These are phyloP conservation scores for Tardiomyces digboiensis DNA, from an alignment of 1,139 yeast species.

Conservation along the genomic window DNA sequence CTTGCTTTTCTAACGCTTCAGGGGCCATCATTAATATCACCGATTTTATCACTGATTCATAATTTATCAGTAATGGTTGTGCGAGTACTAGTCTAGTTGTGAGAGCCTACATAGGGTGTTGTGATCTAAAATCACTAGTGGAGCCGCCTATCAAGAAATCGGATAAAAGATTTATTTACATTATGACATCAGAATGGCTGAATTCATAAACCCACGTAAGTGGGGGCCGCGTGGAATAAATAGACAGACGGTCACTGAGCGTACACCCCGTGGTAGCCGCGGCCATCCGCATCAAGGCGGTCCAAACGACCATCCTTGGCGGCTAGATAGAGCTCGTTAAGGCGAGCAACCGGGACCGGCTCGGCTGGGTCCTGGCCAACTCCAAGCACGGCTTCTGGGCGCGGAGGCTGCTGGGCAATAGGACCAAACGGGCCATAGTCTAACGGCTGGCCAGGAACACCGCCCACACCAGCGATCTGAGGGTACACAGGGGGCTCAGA, in stretches of 20 bases:
- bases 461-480: slow-evolving; percentile 17
- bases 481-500: slow-evolving; percentile 29
- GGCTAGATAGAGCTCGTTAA: slow-evolving; percentile 38
- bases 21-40: too few species aligned
- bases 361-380: slow-evolving; percentile 27
- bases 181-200: too few species aligned
- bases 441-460: slow-evolving; percentile 22
- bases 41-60: too few species aligned
- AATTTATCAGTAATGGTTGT: too few species aligned
- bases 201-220: too few species aligned
- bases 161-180: too few species aligned
- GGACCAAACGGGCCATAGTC: slow-evolving; percentile 26
- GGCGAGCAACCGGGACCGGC: slow-evolving; percentile 32
- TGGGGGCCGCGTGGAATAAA: background rate
- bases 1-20: too few species aligned
- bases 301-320: slow-evolving; percentile 41
- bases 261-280: slow-evolving; percentile 34
- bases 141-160: too few species aligned
- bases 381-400: slow-evolving; percentile 11
- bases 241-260: slow-evolving; percentile 22
- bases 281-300: slow-evolving; percentile 35
- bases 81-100: too few species aligned
- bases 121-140: too few species aligned
- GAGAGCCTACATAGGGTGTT: too few species aligned
- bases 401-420: slow-evolving; percentile 5